A percentile compares a stretch with the other conserved stretches of the same genome.
Conservation (phyloP, 2,329 filamentous ascomycete species). For the Cercospora sojina region DNA sequence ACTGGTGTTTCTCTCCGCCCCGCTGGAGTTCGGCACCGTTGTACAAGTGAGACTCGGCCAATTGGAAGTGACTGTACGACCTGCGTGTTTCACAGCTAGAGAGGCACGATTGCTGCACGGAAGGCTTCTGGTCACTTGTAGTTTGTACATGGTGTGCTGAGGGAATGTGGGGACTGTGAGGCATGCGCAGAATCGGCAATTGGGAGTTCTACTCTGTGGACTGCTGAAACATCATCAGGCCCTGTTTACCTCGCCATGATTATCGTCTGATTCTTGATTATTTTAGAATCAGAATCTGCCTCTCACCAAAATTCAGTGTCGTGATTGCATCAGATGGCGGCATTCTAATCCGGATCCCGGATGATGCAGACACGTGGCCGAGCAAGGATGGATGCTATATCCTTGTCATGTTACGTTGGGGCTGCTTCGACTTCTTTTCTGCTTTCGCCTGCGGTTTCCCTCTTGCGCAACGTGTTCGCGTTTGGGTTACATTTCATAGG, state of each 20-base stretch:
- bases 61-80: not conserved
- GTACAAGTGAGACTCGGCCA: not conserved
- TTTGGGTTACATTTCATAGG: not conserved
- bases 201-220: not conserved
- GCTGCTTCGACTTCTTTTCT: not conserved
- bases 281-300: too few relatives aligned
- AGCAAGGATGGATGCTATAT: not conserved
- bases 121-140: not conserved
- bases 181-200: not conserved
- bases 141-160: not conserved
- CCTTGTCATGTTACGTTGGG: slow-evolving; percentile 1
- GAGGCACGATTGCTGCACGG: not conserved
- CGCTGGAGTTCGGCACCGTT: not conserved
- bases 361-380: not conserved
- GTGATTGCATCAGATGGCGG: not conserved
- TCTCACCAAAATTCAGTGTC: too few relatives aligned
- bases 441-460: not conserved
- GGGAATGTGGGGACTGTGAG: not conserved
- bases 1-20: not conserved
- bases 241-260: too few relatives aligned
- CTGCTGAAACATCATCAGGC: not conserved
- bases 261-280: too few relatives aligned
- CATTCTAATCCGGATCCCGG: not conserved
- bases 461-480: not conserved
- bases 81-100: not conserved